These are phyloP conservation scores for Saturnispora gosingensis DNA, from an alignment of 805 yeast genomes.

Conservation along the genomic window DNA sequence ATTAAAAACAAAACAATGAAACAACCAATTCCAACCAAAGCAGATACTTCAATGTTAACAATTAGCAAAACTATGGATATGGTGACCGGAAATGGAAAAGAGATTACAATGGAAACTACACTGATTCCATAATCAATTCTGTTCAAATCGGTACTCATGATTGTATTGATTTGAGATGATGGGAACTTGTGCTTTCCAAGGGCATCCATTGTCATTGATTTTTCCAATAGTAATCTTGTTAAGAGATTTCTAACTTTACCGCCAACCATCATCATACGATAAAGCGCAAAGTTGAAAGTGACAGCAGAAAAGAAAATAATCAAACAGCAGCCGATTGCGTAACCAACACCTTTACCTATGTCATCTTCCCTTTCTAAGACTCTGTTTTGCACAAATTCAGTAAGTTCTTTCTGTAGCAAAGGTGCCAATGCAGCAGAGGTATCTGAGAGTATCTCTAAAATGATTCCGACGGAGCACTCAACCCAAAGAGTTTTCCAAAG, in stretches of 20 bases:
- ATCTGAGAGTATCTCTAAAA: conserved; percentile 37
- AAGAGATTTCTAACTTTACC: conserved; percentile 61
- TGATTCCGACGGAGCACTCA: conserved; percentile 33
- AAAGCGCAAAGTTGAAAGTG: conserved; percentile 53
- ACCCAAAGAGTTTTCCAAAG: conserved; percentile 40
- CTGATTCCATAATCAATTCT: conserved; percentile 69
- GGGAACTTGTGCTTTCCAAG: conserved; percentile 56
- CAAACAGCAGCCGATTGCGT: conserved; percentile 58
- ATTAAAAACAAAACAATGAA: conserved; percentile 39
- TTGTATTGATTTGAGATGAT: conserved; percentile 61
- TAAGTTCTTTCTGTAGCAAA: conserved; percentile 52
- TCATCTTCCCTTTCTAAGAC: conserved; percentile 32
- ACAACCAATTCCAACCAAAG: conserved; percentile 60
- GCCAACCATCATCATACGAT: conserved; percentile 51
- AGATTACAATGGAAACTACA: conserved; percentile 53
- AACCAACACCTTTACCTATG: conserved; percentile 63
- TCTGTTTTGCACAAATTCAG: conserved; percentile 49
- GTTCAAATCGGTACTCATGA: conserved; percentile 74
- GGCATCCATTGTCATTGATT: conserved; percentile 55
- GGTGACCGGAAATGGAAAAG: conserved; percentile 53
- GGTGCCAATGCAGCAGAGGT: conserved; percentile 50
- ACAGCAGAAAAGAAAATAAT: conserved; percentile 43
- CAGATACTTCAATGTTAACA: conserved; percentile 59
- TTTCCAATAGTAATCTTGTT: conserved; percentile 57
- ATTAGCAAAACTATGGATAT: conserved; percentile 59